Base-by-base conservation (phyloP, 1,284 basidiomycete genomes). In the Trametes versicolor region DNA sequence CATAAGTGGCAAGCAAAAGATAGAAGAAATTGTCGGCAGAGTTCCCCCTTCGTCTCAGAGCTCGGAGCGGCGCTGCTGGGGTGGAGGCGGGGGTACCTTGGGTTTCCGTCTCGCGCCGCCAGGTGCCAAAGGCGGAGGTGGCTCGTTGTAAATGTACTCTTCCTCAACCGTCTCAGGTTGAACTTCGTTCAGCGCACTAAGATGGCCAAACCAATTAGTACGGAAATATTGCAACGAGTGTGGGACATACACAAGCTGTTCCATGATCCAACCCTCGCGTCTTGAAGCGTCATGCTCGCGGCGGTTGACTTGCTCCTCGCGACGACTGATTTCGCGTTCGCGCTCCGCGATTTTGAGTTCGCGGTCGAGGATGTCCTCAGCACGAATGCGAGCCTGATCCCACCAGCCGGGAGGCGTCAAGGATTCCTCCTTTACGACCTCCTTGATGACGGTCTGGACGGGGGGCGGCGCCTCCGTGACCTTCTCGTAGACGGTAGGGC, bases 11-110 rank as follows among this genome's bases (percentile, higher is more conserved):
- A 62, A 62, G 54, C 48, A 73, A 79, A 71, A 64, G 72, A 63
- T 65, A 68, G 73, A 68, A 70, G 54, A 78, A 78, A 75, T 80
- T 77, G 78, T 80, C 78, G 82, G 75, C 77, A 80, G 76, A 74
- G 76, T 80, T 78, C 86, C 90, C 87, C 90, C 91, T 90, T 93
- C 92, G 91, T 92, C 92, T 92, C 90, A 93, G 85, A 93, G 89
- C 89, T 92, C 91, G 81, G 90, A 89, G 85, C 90, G 91, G 86
- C 91, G 90, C 81, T 86, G 85, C 82, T 85, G 73, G 70, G 88
- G 87, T 80, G 88, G 77, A 73, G 89, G 87, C 80, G 89, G 86
- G 79, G 89, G 85, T 94, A 93, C 92, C 92, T 94, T 94, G 88
- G 87, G 80, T 88, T 89, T 93, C 80, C 90, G 88, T 81, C 88